These are phyloP conservation scores for Botryosphaeria dothidea DNA, from an alignment of 2,329 filamentous ascomycete genomes.

Conservation along the genomic window DNA sequence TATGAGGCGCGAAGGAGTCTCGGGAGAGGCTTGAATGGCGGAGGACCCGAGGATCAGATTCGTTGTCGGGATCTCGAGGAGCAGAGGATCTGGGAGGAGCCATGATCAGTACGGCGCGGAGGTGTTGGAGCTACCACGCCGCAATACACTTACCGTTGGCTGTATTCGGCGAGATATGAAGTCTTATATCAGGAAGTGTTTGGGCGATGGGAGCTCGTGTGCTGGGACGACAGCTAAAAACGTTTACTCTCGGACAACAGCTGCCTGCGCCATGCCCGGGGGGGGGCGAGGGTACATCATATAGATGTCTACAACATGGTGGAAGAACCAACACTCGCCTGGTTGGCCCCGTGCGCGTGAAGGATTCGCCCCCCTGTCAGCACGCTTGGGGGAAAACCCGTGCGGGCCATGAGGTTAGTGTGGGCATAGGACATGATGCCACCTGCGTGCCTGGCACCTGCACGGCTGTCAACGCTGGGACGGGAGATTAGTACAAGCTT, in stretches of 20 bases:
- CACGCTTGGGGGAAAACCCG: slow-evolving; percentile 25
- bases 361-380: slow-evolving; percentile 34
- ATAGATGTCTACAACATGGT: slow-evolving; percentile 21
- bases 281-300: slow-evolving; percentile 27
- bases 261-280: slow-evolving; percentile 37
- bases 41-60: background rate
- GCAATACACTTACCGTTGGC: slow-evolving; percentile 12
- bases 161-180: slow-evolving; percentile 7
- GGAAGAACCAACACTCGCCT: slow-evolving; percentile 19
- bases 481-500: slow-evolving; percentile 21
- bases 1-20: slow-evolving; percentile 14
- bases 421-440: slow-evolving; percentile 20
- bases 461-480: slow-evolving; percentile 8
- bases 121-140: slow-evolving; percentile 19
- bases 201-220: slow-evolving; percentile 7
- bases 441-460: slow-evolving; percentile 17
- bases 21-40: slow-evolving; percentile 10
- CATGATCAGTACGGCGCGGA: slow-evolving; percentile 34
- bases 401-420: slow-evolving; percentile 39
- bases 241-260: slow-evolving; percentile 15
- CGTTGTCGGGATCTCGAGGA: slow-evolving; percentile 3
- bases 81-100: slow-evolving; percentile 26
- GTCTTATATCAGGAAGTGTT: slow-evolving; percentile 14
- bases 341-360: slow-evolving; percentile 31
- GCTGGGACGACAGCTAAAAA: slow-evolving; percentile 17